Evolutionary conservation across 2,329 filamentous ascomycete genomes (phyloP).

Genomic region (Hypoxylon sp.): DNA sequence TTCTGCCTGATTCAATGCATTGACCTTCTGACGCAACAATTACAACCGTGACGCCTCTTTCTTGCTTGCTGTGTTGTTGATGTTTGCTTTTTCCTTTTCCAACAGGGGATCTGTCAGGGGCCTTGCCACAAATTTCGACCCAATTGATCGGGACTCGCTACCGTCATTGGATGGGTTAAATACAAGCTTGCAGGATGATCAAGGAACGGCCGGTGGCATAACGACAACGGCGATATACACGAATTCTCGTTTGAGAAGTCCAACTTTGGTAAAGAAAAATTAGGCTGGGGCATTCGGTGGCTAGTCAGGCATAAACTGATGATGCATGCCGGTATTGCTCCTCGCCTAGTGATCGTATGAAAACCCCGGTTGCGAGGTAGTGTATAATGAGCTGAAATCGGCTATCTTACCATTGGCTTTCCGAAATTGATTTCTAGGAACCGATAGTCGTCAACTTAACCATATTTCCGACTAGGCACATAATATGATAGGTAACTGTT

Average conservation of each 20-base stretch:
- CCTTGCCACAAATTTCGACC: constrained; percentile 42
- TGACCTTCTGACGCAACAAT: constrained; percentile 37
- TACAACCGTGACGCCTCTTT: constrained; percentile 27
- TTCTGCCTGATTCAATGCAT: constrained; percentile 38
- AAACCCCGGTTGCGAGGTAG: constrained; percentile 21
- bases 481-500: constrained; percentile 8
- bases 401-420: constrained; percentile 18
- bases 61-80: constrained; percentile 36
- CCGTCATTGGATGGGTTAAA: constrained; percentile 35
- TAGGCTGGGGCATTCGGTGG: constrained; percentile 29
- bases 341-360: constrained; percentile 14
- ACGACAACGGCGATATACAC: constrained; percentile 37
- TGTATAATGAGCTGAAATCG: constrained; percentile 17
- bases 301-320: constrained; percentile 41
- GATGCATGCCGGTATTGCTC: constrained; percentile 21
- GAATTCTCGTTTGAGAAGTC: constrained; percentile 43
- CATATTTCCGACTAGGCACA: constrained; percentile 29
- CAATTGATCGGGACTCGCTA: constrained; percentile 43
- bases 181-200: constrained; percentile 32
- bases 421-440: constrained; percentile 6
- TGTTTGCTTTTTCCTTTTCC: constrained; percentile 43
- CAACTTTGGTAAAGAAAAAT: constrained; percentile 39
- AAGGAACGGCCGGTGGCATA: constrained; percentile 39
- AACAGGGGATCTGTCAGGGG: constrained; percentile 33
- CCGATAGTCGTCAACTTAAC: constrained; percentile 19